Conservation (phyloP, 371 early-diverging fungal species). For the Phascolomyces articulosus region DNA sequence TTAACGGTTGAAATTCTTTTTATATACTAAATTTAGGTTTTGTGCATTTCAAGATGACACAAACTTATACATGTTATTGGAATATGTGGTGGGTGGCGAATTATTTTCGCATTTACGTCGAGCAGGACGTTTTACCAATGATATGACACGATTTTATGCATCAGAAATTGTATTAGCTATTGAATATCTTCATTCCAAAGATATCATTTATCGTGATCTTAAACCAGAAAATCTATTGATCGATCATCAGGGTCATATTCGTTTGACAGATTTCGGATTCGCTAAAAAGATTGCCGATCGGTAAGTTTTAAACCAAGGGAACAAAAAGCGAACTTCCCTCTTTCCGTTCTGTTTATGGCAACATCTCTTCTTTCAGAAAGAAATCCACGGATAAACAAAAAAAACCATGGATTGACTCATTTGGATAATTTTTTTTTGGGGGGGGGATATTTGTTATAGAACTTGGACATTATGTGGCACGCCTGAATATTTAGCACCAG, state of each 20-base stretch:
- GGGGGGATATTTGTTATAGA: conserved; percentile 33
- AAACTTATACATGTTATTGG: conserved; percentile 88
- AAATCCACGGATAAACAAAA: too few species aligned
- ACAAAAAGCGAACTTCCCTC: too few species aligned
- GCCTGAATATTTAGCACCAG: conserved; percentile 98
- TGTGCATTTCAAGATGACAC: conserved; percentile 83
- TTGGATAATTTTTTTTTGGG: too few species aligned
- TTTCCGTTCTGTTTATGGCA: too few species aligned
- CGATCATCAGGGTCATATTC: conserved; percentile 87
- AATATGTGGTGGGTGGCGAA: conserved; percentile 92
- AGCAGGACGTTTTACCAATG: conserved; percentile 82
- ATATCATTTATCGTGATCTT: conserved; percentile 91
- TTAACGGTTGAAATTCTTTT: too few species aligned
- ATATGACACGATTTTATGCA: conserved; percentile 78
- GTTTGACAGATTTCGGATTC: conserved; percentile 97
- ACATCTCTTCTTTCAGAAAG: too few species aligned
- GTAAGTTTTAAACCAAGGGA: conserved; percentile 29
- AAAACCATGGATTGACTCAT: too few species aligned
- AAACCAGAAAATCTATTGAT: conserved; percentile 89
- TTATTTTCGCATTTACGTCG: conserved; percentile 88
- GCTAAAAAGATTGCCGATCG: conserved; percentile 64
- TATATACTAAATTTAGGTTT: conserved; percentile 20
- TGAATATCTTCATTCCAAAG: conserved; percentile 83
- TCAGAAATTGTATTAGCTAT: conserved; percentile 70
- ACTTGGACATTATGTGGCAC: conserved; percentile 98